A percentile compares a stretch with the other conserved stretches of the same genome.
Evolutionary conservation across 371 early-diverging fungal species (phyloP).

Genomic region (Mortierella sp.): DNA sequence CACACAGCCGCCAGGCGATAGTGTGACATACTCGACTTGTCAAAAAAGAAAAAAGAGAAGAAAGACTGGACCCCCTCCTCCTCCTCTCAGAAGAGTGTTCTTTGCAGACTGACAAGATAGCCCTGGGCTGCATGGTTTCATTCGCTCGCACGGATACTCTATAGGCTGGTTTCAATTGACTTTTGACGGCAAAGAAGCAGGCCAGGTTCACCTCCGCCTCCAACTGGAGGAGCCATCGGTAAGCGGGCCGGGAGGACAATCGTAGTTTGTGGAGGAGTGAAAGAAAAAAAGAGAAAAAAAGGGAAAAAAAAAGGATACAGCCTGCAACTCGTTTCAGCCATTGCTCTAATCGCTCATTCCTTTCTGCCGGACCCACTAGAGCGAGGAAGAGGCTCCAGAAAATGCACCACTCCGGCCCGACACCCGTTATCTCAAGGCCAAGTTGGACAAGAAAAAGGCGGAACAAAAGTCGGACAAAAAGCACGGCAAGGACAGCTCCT

Average conservation of each 20-base stretch:
- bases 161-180: conserved; percentile 37
- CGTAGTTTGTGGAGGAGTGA: neutral
- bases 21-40: too few relatives aligned
- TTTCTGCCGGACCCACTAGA: conserved; percentile 15
- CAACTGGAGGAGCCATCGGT: conserved; percentile 38
- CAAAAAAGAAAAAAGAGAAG: too few relatives aligned
- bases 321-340: neutral
- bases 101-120: too few relatives aligned
- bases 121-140: too few relatives aligned
- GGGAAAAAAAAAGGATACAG: neutral
- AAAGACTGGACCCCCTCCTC: too few relatives aligned
- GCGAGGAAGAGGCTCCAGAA: conserved; percentile 21
- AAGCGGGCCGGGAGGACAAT: conserved; percentile 5
- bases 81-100: too few relatives aligned
- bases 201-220: conserved; percentile 33
- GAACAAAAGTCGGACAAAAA: conserved; percentile 1
- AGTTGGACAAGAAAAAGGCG: conserved; percentile 12
- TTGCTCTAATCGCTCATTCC: neutral
- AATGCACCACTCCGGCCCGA: conserved; percentile 19
- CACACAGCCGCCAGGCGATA: too few relatives aligned
- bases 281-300: neutral
- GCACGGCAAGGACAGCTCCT: neutral
- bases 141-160: too few relatives aligned
- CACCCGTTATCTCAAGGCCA: conserved; percentile 11
- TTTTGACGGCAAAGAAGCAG: conserved; percentile 31